Evolutionary conservation across 495 filamentous ascomycete genomes (phyloP), one percentile per base, ranked within the genome.

Genomic region (Penicillium coprophilum): DNA sequence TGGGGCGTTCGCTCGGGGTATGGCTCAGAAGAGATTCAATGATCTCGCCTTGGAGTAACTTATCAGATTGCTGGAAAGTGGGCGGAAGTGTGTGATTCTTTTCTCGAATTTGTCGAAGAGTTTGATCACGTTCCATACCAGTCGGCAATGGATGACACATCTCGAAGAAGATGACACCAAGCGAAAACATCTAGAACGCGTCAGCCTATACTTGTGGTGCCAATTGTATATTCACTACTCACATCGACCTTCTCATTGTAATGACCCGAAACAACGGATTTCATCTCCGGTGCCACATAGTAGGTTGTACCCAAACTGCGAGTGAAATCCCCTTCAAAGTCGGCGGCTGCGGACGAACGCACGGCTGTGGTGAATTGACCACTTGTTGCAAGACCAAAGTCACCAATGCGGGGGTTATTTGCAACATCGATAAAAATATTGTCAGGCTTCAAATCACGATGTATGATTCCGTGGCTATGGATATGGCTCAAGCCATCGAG

Each of bases 141-240:
- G 88, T 85, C 47, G 87, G 85, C 3, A 95, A 78, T 27, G 86
- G 78, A 62, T 92, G 86, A 58, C 89, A 94, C 93, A 98, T 97
- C 69, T 98, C 94, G 61, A 97, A 96, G 71, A 98, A 96, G 55
- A 98, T 97, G 44, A 98, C 88, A 10, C 94, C 94, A 28, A 98
- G 76, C 1, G 95, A 97, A 66, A 91, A 98, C 93, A 98, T 96
- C 84, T 89, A 50, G 23, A 50, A 17, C 20, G n/a, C 12, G 45
- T 60, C 43, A 69, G 49, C 30, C 64, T 55, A 17, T 32, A 38
- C 7, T 21, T 45, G 12, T 10, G 4, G 9, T 40, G 7, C 17
- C 27, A 21, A 21, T 17, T 17, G 17, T 36, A 20, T n/a, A 11
- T 17, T 39, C 21, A 32, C 49, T 40, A 79, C 86, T 78, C 70